These are phyloP conservation scores for Plasmodium coatneyi DNA, from an alignment of 169 alveolate genomes.

Conservation along the genomic window DNA sequence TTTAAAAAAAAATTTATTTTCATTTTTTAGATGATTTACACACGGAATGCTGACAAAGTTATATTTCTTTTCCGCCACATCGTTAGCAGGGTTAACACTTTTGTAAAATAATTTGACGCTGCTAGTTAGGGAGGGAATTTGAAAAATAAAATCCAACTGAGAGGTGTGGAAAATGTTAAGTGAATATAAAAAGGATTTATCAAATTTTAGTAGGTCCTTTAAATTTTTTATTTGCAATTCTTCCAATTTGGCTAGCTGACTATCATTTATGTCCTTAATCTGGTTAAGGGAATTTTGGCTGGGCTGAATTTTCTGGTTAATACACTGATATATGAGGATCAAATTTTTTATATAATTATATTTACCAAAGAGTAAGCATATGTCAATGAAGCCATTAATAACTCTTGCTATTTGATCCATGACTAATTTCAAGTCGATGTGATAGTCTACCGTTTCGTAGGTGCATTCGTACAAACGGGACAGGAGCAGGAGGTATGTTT, in stretches of 20 bases:
- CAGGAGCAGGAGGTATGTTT: constrained; percentile 91
- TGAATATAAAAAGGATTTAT: constrained; percentile 32
- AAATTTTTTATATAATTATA: constrained; percentile 71
- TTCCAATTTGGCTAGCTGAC: constrained; percentile 40
- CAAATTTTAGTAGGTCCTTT: constrained; percentile 41
- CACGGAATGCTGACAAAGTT: background rate
- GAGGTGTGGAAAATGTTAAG: constrained; percentile 37
- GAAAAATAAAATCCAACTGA: constrained; percentile 44
- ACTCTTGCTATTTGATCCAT: constrained; percentile 90
- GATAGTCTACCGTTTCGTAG: constrained; percentile 90
- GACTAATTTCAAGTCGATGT: constrained; percentile 89
- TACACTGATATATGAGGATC: constrained; percentile 63
- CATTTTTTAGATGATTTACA: background rate
- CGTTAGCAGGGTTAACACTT: background rate
- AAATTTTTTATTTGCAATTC: constrained; percentile 32
- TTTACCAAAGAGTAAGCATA: constrained; percentile 52
- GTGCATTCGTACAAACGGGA: constrained; percentile 85
- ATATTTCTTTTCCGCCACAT: background rate
- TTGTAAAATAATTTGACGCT: constrained; percentile 36
- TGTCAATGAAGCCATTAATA: constrained; percentile 87
- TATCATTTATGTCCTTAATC: constrained; percentile 20
- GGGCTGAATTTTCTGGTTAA: constrained; percentile 77
- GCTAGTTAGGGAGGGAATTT: constrained; percentile 18
- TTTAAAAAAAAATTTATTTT: constrained; percentile 37
- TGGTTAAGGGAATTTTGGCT: constrained; percentile 10